Percentiles rank a stretch among this genome's conserved stretches.
Conservation (phyloP, 2,329 filamentous ascomycete species). For the Xylaria multiplex region DNA sequence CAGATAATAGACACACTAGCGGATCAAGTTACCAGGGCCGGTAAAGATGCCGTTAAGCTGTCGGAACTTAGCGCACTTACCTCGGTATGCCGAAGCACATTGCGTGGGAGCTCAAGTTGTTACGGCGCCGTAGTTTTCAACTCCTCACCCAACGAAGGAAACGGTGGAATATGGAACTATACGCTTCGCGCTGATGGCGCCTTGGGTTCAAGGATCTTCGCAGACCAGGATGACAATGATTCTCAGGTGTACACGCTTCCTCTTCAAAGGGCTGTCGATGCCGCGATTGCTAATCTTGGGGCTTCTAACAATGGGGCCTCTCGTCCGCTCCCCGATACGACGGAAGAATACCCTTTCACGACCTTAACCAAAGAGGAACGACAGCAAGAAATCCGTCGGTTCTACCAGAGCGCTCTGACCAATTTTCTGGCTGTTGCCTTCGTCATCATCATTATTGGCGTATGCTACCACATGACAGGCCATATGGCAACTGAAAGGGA, state of each 20-base stretch:
- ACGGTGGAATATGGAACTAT: conserved; percentile 81
- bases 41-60: conserved; percentile 66
- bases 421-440: conserved; percentile 82
- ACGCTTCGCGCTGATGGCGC: conserved; percentile 80
- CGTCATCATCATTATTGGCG: conserved; percentile 80
- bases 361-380: conserved; percentile 74
- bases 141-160: conserved; percentile 77
- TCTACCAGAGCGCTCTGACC: conserved; percentile 79
- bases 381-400: conserved; percentile 69
- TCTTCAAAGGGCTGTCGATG: conserved; percentile 81
- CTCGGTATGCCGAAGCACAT: conserved; percentile 69
- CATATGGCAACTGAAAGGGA: conserved; percentile 88
- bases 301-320: conserved; percentile 49
- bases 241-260: conserved; percentile 81
- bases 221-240: conserved; percentile 74
- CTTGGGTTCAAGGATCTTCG: conserved; percentile 72
- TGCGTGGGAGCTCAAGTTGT: conserved; percentile 75
- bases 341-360: conserved; percentile 82
- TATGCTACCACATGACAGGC: conserved; percentile 88
- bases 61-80: conserved; percentile 67
- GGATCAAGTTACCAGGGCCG: conserved; percentile 63
- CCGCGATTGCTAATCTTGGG: conserved; percentile 70
- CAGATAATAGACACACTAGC: conserved; percentile 73
- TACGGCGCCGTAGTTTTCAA: conserved; percentile 80
- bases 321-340: conserved; percentile 54